These are phyloP conservation scores for Ustilago shanxiensis DNA, from an alignment of 1,284 basidiomycete genomes.

Conservation along the genomic window DNA sequence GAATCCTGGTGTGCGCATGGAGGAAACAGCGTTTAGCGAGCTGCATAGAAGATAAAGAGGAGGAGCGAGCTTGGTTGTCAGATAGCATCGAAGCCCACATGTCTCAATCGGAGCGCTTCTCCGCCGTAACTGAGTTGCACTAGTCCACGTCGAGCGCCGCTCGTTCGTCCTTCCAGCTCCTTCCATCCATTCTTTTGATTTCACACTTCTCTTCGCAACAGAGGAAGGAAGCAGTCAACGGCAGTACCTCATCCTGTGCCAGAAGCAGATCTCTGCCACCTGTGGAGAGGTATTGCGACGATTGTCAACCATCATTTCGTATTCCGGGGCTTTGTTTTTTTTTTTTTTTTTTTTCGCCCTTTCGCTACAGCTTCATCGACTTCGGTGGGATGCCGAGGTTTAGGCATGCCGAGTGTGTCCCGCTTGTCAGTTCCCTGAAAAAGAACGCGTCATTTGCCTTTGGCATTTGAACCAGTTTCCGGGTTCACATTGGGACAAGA, in stretches of 20 bases:
- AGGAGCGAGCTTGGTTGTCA: background rate
- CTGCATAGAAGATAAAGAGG: background rate
- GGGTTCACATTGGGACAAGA: no score
- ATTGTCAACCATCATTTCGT: no score
- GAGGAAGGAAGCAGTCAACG: no score
- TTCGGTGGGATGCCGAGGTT: conserved; percentile 2
- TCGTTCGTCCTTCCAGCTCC: background rate
- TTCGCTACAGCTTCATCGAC: background rate
- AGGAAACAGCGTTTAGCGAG: background rate
- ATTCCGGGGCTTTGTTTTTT: no score
- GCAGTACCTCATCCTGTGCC: no score
- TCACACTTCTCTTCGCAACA: background rate
- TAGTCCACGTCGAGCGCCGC: background rate
- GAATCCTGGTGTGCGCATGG: background rate
- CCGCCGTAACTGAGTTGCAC: background rate
- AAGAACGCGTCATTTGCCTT: conserved; percentile 10
- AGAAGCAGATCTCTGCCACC: no score
- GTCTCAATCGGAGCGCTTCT: background rate
- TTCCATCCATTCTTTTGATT: background rate
- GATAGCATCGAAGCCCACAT: conserved; percentile 1
- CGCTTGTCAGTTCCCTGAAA: conserved; percentile 8
- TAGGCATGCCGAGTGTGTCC: conserved; percentile 3
- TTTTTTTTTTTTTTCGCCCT: no score
- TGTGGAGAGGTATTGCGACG: no score
- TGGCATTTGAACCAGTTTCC: conserved; percentile 6